Conservation (phyloP, 2,329 filamentous ascomycete genomes). For the Fusarium tupiense region DNA sequence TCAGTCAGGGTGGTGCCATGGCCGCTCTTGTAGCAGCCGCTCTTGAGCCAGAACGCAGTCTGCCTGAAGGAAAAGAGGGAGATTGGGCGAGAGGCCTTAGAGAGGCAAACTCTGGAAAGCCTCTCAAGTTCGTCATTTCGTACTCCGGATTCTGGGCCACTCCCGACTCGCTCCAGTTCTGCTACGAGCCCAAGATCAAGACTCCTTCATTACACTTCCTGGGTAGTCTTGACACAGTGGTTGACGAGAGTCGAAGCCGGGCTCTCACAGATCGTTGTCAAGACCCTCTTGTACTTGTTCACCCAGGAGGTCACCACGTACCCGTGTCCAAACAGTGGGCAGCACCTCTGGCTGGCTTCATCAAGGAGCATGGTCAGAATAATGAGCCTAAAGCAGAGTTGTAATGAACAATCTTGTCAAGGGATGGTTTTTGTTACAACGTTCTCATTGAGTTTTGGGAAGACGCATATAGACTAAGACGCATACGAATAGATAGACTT, state of each 20-base stretch:
- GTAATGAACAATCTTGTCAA: constrained; percentile 6
- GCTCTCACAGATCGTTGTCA: constrained; percentile 73
- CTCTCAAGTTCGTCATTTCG: constrained; percentile 75
- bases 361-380: constrained; percentile 56
- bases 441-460: not conserved
- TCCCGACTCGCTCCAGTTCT: constrained; percentile 67
- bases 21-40: constrained; percentile 78
- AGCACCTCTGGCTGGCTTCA: constrained; percentile 78
- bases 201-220: constrained; percentile 86
- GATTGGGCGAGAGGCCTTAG: constrained; percentile 59
- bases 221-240: constrained; percentile 86
- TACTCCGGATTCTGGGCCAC: constrained; percentile 82
- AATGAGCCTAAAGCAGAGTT: constrained; percentile 40
- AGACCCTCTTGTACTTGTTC: constrained; percentile 66
- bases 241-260: constrained; percentile 78
- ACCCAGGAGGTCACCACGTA: constrained; percentile 92
- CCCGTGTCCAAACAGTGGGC: constrained; percentile 85
- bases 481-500: constrained; percentile 40
- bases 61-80: constrained; percentile 43
- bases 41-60: constrained; percentile 63
- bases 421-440: not conserved
- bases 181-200: constrained; percentile 76
- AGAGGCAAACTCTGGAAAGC: constrained; percentile 57
- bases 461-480: constrained; percentile 27
- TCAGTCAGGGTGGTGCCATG: constrained; percentile 81